Conservation (phyloP, 768 basidiomycete species). For the Amanita molliuscula region DNA sequence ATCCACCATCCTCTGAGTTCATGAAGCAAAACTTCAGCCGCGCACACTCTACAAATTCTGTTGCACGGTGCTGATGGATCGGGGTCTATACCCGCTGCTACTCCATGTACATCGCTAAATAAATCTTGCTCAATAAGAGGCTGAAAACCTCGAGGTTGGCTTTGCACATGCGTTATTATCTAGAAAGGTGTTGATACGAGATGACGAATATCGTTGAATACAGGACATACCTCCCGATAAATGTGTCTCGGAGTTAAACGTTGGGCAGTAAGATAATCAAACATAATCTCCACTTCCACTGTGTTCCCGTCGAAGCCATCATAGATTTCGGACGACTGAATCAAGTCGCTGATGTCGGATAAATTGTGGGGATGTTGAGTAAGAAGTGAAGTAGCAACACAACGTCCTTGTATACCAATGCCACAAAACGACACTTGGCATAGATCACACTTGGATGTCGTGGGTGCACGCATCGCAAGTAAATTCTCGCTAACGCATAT, state of each 20-base stretch:
- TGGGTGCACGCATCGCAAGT: slow-evolving; percentile 60
- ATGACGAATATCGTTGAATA: background rate
- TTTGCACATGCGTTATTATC: slow-evolving; percentile 53
- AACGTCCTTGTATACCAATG: slow-evolving; percentile 65
- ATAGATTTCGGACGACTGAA: slow-evolving; percentile 68
- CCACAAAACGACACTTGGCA: slow-evolving; percentile 81
- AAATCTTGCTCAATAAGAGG: slow-evolving; percentile 61
- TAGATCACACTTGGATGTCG: slow-evolving; percentile 77
- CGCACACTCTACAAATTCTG: slow-evolving; percentile 62
- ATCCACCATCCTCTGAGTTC: slow-evolving; percentile 81
- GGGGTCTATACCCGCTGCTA: slow-evolving; percentile 43
- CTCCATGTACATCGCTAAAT: slow-evolving; percentile 58
- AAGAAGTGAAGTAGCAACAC: slow-evolving; percentile 45
- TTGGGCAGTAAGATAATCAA: slow-evolving; percentile 65
- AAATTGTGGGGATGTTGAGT: slow-evolving; percentile 63
- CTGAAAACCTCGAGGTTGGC: slow-evolving; percentile 52
- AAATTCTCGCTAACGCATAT: slow-evolving; percentile 50
- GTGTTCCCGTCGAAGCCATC: slow-evolving; percentile 73
- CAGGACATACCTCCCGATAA: slow-evolving; percentile 54
- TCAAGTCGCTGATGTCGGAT: slow-evolving; percentile 60
- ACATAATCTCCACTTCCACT: slow-evolving; percentile 75
- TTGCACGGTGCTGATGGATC: slow-evolving; percentile 48
- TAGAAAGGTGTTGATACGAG: slow-evolving; percentile 15
- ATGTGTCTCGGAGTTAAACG: slow-evolving; percentile 58
- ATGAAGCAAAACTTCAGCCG: slow-evolving; percentile 65